These are phyloP conservation scores for Coemansia nantahalensis DNA, from an alignment of 192 early-diverging fungal species.

Conservation along the genomic window DNA sequence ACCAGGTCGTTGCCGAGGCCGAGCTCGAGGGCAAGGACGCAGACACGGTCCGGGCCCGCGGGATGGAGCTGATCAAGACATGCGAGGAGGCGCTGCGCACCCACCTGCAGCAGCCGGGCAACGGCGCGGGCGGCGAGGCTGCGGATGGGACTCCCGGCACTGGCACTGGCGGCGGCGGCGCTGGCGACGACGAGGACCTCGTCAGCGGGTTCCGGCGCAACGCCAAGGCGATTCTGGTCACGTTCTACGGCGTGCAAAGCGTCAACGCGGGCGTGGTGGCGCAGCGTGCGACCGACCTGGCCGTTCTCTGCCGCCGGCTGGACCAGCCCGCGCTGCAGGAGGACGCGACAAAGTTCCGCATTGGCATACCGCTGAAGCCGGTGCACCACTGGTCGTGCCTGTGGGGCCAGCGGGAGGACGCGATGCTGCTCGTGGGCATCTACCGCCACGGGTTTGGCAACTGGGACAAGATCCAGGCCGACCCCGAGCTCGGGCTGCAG, in stretches of 20 bases:
- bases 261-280: constrained; percentile 85
- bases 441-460: constrained; percentile 91
- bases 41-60: constrained; percentile 51
- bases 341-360: constrained; percentile 71
- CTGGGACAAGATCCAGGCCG: constrained; percentile 84
- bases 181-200: constrained; percentile 44
- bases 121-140: constrained; percentile 22
- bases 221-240: constrained; percentile 72
- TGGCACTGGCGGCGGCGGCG: constrained; percentile 1
- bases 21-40: constrained; percentile 69
- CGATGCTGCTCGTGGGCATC: constrained; percentile 94
- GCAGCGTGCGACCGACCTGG: constrained; percentile 72
- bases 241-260: constrained; percentile 73
- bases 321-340: constrained; percentile 42
- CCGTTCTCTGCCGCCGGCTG: constrained; percentile 62
- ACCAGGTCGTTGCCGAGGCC: constrained; percentile 77
- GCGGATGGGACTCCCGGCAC: constrained; percentile 12
- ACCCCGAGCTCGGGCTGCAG: constrained; percentile 70
- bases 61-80: constrained; percentile 48
- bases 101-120: constrained; percentile 31
- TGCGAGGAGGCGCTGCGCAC: constrained; percentile 60
- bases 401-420: constrained; percentile 93
- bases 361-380: constrained; percentile 75
- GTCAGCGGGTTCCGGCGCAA: constrained; percentile 52
- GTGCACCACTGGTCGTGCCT: constrained; percentile 79